Evolutionary conservation across 192 early-diverging fungal genomes (phyloP), one percentile per base, ranked within the genome.

Genomic region (Coemansia sp.): DNA sequence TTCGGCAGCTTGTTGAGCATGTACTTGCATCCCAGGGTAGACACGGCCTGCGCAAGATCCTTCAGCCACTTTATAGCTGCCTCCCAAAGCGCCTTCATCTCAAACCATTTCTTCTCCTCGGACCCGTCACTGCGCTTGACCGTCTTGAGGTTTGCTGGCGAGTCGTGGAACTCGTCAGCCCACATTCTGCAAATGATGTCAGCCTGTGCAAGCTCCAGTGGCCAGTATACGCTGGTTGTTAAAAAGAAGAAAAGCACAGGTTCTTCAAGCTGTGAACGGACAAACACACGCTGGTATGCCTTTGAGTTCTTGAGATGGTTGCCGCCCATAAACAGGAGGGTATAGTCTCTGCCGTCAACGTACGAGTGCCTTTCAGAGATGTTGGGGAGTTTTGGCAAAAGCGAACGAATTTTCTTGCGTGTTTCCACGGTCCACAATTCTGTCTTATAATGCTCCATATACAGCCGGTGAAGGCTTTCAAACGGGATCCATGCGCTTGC

Each of bases 401-500:
- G 16, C 14, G 39, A 6, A 3, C 69, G 69, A 13, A 72, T 59
- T 63, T 59, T 56, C 56, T 42, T 25, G 38, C 54, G 53, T 40
- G 68, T 67, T 25, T 63, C 48, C 2, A 11, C 17, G 4, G 46
- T 60, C 62, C 67, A 76, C 56, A 81, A 48, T n/a, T 19, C 37
- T n/a, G 49, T 37, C 9, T 64, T 46, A 11, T 70, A 67, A 9
- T 46, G 9, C 9, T 45, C 20, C 5, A 39, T 7, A 40, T 76
- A 81, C 11, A 42, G 20, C 5, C 20, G 25, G 5, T 70, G 55
- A 48, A 81, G 61, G 8, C 45, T 50, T 25, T 76, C 71, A 16
- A 72, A 55, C 37, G 70, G 57, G 32, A 75, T 20, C 79, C 79
- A 81, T 5, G 74, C 74, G 42, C 68, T 76, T 7, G 67, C 22